Evolutionary conservation across 2,329 filamentous ascomycete genomes (phyloP).

Genomic region (Aspergillus sergii): DNA sequence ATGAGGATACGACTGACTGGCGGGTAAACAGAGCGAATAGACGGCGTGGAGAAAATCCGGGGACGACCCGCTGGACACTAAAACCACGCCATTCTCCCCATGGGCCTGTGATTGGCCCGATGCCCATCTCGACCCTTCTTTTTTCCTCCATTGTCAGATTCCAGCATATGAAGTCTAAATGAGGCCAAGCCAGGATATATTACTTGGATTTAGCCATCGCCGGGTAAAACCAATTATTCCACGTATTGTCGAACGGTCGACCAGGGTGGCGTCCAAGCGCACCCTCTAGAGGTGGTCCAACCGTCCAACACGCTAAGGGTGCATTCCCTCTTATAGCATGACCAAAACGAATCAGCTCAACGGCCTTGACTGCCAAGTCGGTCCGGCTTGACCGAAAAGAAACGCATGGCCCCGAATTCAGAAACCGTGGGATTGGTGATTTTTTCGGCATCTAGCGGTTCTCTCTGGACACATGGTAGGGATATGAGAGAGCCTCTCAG

Average conservation of each 20-base stretch:
- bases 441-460: background rate
- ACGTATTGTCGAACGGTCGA: background rate
- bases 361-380: constrained; percentile 13
- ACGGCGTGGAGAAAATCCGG: constrained; percentile 17
- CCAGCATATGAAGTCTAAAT: background rate
- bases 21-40: constrained; percentile 3
- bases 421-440: background rate
- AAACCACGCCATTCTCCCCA: background rate
- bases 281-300: background rate
- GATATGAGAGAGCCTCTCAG: background rate
- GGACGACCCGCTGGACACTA: constrained; percentile 13
- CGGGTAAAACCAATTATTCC: constrained; percentile 7
- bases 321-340: background rate
- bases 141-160: background rate
- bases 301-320: background rate
- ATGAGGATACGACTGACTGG: constrained; percentile 1
- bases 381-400: background rate
- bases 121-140: background rate
- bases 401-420: background rate
- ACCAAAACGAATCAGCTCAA: constrained; percentile 8
- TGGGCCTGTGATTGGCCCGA: constrained; percentile 7
- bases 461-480: background rate
- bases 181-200: background rate
- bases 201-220: constrained; percentile 14
- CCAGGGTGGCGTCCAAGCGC: constrained; percentile 2